Evolutionary conservation across 1,284 basidiomycete species (phyloP).

Genomic region (Porodaedalea pini): DNA sequence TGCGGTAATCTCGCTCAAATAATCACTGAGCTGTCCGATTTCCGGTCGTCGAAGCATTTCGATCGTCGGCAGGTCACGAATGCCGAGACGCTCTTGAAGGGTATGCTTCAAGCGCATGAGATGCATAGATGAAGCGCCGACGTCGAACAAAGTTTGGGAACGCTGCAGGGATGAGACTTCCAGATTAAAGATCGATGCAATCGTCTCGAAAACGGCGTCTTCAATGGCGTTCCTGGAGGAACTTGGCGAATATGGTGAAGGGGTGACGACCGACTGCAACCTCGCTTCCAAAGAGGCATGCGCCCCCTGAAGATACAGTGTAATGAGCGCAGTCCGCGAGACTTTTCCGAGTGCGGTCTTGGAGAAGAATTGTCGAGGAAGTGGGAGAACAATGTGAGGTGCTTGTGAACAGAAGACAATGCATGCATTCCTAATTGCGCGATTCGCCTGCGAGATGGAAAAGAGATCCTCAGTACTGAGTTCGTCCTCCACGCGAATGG

Average conservation of each 20-base stretch:
- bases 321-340: slow-evolving; percentile 30
- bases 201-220: slow-evolving; percentile 24
- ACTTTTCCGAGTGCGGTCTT: slow-evolving; percentile 36
- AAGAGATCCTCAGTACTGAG: slow-evolving; percentile 22
- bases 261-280: slow-evolving; percentile 13
- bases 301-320: slow-evolving; percentile 29
- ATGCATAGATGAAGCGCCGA: slow-evolving; percentile 33
- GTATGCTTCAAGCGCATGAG: slow-evolving; percentile 33
- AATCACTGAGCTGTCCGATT: slow-evolving; percentile 33
- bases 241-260: slow-evolving; percentile 3
- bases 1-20: slow-evolving; percentile 25
- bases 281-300: slow-evolving; percentile 24
- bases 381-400: slow-evolving; percentile 32
- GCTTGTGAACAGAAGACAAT: slow-evolving; percentile 31
- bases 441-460: slow-evolving; percentile 24
- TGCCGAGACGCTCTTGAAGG: slow-evolving; percentile 33
- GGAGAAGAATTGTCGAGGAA: slow-evolving; percentile 30
- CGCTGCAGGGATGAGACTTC: slow-evolving; percentile 22
- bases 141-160: slow-evolving; percentile 34
- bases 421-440: slow-evolving; percentile 27
- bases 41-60: slow-evolving; percentile 39
- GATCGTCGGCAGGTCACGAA: slow-evolving; percentile 39
- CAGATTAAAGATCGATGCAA: slow-evolving; percentile 26
- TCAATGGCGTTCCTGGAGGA: slow-evolving; percentile 25
- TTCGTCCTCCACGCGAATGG: slow-evolving; percentile 24